Evolutionary conservation across 805 yeast species (phyloP).

Genomic region (Candida glaebosa): DNA sequence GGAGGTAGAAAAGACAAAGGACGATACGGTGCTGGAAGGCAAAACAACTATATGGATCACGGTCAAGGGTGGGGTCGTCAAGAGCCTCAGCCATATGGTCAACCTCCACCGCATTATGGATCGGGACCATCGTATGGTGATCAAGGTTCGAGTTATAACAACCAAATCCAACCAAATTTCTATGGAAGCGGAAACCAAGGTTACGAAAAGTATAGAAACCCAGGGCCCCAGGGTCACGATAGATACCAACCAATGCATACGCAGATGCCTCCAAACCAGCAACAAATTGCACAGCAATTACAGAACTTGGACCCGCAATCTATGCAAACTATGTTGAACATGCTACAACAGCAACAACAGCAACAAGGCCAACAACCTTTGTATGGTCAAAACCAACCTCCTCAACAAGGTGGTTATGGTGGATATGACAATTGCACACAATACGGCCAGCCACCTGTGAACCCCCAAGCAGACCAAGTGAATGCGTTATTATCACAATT

Average conservation of each 20-base stretch:
- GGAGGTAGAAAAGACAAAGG: slow-evolving; percentile 14
- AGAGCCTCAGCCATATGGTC: slow-evolving; percentile 10
- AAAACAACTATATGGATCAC: slow-evolving; percentile 6
- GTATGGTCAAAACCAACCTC: slow-evolving; percentile 9
- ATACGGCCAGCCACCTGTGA: slow-evolving; percentile 7
- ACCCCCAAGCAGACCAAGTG: slow-evolving; percentile 21
- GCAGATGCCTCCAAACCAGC: slow-evolving; percentile 3
- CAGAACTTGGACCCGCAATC: slow-evolving; percentile 13
- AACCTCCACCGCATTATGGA: slow-evolving; percentile 13
- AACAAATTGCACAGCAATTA: slow-evolving; percentile 5
- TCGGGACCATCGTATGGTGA: slow-evolving; percentile 11
- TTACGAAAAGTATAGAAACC: slow-evolving; percentile 6
- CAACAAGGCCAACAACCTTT: slow-evolving; percentile 15
- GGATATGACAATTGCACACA: slow-evolving; percentile 3
- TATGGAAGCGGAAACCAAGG: slow-evolving; percentile 8
- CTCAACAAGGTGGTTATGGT: slow-evolving; percentile 10
- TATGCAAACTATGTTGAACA: slow-evolving; percentile 28
- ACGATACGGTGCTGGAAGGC: slow-evolving; percentile 8
- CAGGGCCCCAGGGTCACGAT: slow-evolving; percentile 4
- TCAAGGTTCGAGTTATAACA: slow-evolving; percentile 5
- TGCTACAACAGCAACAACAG: slow-evolving; percentile 26
- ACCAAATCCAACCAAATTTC: slow-evolving; percentile 6
- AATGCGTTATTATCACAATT: slow-evolving; percentile 25
- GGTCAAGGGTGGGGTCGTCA: slow-evolving; percentile 5
- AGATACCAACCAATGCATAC: slow-evolving; percentile 4